phyloP scores from a whole-genome alignment of 768 basidiomycete genomes.

The Dioszegia aurantiaca region DNA sequence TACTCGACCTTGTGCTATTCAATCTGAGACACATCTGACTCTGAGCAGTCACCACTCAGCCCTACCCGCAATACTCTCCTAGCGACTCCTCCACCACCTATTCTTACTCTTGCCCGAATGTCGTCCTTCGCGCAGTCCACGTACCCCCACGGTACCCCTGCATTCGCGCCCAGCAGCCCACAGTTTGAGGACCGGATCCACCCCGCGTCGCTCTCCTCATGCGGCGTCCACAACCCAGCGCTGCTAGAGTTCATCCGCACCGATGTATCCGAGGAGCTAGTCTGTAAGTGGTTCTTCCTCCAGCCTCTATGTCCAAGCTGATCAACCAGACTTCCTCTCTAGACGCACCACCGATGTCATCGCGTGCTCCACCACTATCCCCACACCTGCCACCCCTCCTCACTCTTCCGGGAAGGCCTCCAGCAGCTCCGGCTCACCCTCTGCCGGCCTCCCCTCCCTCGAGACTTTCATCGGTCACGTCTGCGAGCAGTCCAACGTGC shows the following conservation, averaged over 20 bases:
- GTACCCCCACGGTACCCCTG: slow-evolving; percentile 40
- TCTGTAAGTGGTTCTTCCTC: slow-evolving; percentile 55
- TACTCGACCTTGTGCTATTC: not conserved
- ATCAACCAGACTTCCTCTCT: slow-evolving; percentile 63
- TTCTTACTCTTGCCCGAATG: slow-evolving; percentile 2
- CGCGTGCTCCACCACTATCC: slow-evolving; percentile 53
- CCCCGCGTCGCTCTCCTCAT: slow-evolving; percentile 46
- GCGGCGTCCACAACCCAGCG: slow-evolving; percentile 68
- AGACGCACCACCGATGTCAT: slow-evolving; percentile 74
- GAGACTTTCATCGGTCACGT: slow-evolving; percentile 83
- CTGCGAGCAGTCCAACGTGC: slow-evolving; percentile 78
- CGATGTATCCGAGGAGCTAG: slow-evolving; percentile 79
- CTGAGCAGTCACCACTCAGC: not conserved
- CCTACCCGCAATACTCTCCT: not conserved
- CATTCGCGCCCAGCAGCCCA: slow-evolving; percentile 41
- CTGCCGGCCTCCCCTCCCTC: slow-evolving; percentile 57
- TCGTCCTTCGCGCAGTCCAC: slow-evolving; percentile 23
- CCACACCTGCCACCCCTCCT: slow-evolving; percentile 65
- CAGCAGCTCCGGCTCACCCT: slow-evolving; percentile 31
- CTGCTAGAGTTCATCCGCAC: slow-evolving; percentile 74
- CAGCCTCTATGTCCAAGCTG: not conserved
- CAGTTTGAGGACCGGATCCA: slow-evolving; percentile 49
- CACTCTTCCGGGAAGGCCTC: slow-evolving; percentile 60
- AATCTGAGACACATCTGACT: slow-evolving; percentile 3
- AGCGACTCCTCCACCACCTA: not conserved